Evolutionary conservation across 106 monocot species (phyloP), one percentile per base, ranked within the genome.

Genomic region (Apostasia ramifera): DNA sequence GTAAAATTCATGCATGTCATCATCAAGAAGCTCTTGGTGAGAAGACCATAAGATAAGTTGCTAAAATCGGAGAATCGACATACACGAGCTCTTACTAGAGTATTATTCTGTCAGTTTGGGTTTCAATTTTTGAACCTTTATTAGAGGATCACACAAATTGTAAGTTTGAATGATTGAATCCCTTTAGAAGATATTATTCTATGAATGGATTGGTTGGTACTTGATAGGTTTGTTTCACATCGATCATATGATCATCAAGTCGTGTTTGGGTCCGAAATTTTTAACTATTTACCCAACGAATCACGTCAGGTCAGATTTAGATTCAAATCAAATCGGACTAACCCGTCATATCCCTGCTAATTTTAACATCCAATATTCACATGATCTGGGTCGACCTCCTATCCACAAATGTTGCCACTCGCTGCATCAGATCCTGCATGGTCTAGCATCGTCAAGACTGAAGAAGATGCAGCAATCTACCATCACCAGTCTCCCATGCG

Each of bases 321-420:
- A 5, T 42, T 3, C 9, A 37, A 7, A 60, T 60, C 40, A 62
- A 44, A 62, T 62, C 0, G 50, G 50, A 5, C 50, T 50, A 50
- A 50, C 8, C 50, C 50, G 8, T 50, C 50, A 0, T 50, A 5
- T 26, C 26, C 51, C 9, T 51, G 51, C 9, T 51, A 5, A 51
- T 4, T 59, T 59, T 57, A 8, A 39, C 37, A 59, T 1, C 6
- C 1, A 39, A 59, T 8, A 37, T 39, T 59, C 5, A 2, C 79
- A 79, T 78, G 60, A 9, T 50, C 40, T 14, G 70, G 65, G 58
- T 74, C 68, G 48, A 15, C 76, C 40, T 54, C 79, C 59, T 77
- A 74, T 66, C 74, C 77, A 8, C 71, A 60, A 14, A 72, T 82
- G 55, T 80, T 77, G 53, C 40, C 79, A 40, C 59, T 74, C 47